phyloP scores from a whole-genome alignment of 192 early-diverging fungal genomes.

The Allomyces arbusculus region DNA sequence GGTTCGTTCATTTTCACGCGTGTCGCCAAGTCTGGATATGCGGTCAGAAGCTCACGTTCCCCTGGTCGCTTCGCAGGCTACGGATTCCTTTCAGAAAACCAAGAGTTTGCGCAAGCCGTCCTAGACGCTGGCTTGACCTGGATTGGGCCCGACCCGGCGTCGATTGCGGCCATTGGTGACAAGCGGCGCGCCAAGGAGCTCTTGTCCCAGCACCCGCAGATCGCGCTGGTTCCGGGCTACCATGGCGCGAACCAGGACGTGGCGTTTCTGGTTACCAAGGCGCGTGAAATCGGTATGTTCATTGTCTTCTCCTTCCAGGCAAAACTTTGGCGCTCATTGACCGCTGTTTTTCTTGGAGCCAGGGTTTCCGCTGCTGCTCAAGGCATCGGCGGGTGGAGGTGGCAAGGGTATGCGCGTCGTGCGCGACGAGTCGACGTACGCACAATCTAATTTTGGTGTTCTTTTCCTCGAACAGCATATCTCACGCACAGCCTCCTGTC shows the following conservation, averaged over 20 bases:
- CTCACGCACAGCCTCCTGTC: no score
- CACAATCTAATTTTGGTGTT: neutral
- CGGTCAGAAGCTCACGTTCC: no score
- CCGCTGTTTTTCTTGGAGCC: neutral
- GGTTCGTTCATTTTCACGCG: conserved; percentile 3
- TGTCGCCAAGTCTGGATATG: no score
- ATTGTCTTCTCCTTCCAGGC: neutral
- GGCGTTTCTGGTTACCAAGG: conserved; percentile 23
- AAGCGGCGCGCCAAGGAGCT: conserved; percentile 36
- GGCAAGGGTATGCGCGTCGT: conserved; percentile 47
- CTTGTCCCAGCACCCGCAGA: conserved; percentile 24
- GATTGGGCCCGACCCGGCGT: conserved; percentile 30
- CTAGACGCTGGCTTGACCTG: conserved; percentile 26
- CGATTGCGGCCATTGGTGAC: conserved; percentile 37
- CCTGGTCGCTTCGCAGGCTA: conserved; percentile 13
- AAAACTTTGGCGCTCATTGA: no score
- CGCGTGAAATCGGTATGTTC: conserved; percentile 15
- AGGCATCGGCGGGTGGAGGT: conserved; percentile 41
- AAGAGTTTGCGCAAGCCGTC: conserved; percentile 28
- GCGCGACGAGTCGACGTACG: conserved; percentile 15
- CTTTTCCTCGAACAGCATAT: no score
- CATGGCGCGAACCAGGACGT: conserved; percentile 34
- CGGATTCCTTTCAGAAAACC: conserved; percentile 40
- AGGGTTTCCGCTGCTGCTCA: conserved; percentile 38
- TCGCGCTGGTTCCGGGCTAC: conserved; percentile 44